Evolutionary conservation across 768 basidiomycete species (phyloP).

Genomic region (Myochromella boudieri): DNA sequence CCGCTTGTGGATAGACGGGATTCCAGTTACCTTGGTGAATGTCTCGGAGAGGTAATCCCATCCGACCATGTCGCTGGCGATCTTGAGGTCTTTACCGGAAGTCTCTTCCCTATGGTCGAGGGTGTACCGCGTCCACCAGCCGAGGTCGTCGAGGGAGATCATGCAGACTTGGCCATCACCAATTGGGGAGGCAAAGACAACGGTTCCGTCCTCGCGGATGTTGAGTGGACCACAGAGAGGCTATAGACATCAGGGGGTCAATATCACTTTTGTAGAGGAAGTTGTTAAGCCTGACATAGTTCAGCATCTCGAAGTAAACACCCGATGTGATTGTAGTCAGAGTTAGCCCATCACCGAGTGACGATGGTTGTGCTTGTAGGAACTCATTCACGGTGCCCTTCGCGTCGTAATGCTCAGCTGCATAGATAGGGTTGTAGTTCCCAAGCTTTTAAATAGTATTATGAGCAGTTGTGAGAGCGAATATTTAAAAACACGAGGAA

Average conservation of each 20-base stretch:
- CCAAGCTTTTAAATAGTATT: slow-evolving; percentile 15
- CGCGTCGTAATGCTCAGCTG: slow-evolving; percentile 37
- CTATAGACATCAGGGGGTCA: slow-evolving; percentile 13
- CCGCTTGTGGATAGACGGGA: slow-evolving; percentile 31
- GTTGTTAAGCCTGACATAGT: slow-evolving; percentile 25
- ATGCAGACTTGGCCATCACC: slow-evolving; percentile 35
- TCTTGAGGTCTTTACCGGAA: slow-evolving; percentile 33
- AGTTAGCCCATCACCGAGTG: slow-evolving; percentile 27
- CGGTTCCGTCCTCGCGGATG: slow-evolving; percentile 35
- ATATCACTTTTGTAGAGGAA: too few relatives aligned
- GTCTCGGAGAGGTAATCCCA: slow-evolving; percentile 36
- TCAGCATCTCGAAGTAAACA: slow-evolving; percentile 43
- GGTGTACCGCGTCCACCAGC: slow-evolving; percentile 39
- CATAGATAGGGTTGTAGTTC: slow-evolving; percentile 29
- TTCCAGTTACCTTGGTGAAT: slow-evolving; percentile 37
- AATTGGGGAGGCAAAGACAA: slow-evolving; percentile 37
- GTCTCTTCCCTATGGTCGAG: slow-evolving; percentile 35
- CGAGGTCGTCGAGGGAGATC: slow-evolving; percentile 39
- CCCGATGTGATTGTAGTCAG: slow-evolving; percentile 38
- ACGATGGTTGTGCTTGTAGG: slow-evolving; percentile 33
- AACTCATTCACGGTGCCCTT: slow-evolving; percentile 42
- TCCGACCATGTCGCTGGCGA: slow-evolving; percentile 36
- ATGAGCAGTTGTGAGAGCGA: too few relatives aligned
- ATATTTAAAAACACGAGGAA: too few relatives aligned
- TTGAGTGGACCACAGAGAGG: slow-evolving; percentile 33